A percentile compares a stretch with the other conserved stretches of the same genome.
phyloP scores from a whole-genome alignment of 352 stramenopile species.

The Pythium aphanidermatum region DNA sequence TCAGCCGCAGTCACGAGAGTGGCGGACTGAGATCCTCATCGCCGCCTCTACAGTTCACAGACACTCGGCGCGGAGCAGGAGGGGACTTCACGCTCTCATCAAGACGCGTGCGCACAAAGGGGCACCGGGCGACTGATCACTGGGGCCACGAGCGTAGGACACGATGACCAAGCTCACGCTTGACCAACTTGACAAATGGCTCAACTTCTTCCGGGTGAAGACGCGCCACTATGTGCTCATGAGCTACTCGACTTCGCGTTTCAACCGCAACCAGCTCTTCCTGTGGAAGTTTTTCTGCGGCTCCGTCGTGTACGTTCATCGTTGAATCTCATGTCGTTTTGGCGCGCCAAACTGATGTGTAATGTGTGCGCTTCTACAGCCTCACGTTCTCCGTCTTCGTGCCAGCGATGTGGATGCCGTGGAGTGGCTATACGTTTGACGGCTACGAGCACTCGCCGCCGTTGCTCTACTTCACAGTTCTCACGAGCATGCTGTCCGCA shows the following conservation, averaged over 20 bases:
- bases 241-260: slow-evolving; percentile 35
- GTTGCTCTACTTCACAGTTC: slow-evolving; percentile 34
- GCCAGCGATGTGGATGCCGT: slow-evolving; percentile 37
- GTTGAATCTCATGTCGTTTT: too few species aligned
- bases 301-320: slow-evolving; percentile 42
- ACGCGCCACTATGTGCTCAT: slow-evolving; percentile 46
- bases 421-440: slow-evolving; percentile 36
- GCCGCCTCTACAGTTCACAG: too few species aligned
- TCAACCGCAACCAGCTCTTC: slow-evolving; percentile 45
- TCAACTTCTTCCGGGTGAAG: slow-evolving; percentile 67
- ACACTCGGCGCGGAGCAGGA: too few species aligned
- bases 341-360: not conserved
- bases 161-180: too few species aligned
- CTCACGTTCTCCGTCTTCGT: slow-evolving; percentile 51
- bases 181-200: slow-evolving; percentile 45
- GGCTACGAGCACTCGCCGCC: slow-evolving; percentile 48
- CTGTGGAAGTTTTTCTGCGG: slow-evolving; percentile 56
- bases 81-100: too few species aligned
- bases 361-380: slow-evolving; percentile 14
- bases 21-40: too few species aligned
- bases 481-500: slow-evolving; percentile 41
- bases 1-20: too few species aligned
- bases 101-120: too few species aligned
- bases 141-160: too few species aligned
- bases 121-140: too few species aligned